These are phyloP conservation scores for Cladosporium austrohemisphaericum DNA, from an alignment of 2,329 filamentous ascomycete genomes.

Conservation along the genomic window DNA sequence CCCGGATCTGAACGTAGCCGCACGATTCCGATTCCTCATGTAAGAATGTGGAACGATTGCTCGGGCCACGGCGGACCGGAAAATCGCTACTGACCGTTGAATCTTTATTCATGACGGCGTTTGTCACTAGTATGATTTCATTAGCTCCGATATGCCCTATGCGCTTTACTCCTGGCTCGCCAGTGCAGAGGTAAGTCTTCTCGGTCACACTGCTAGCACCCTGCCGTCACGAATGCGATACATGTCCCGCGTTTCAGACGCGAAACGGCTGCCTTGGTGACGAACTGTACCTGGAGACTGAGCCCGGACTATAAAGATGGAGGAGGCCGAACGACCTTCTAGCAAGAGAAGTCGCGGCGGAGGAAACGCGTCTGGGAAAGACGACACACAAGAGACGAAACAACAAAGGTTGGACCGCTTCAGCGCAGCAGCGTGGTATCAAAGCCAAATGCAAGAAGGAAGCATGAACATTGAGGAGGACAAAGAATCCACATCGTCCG, in stretches of 20 bases:
- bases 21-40: too few species aligned
- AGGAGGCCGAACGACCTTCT: not conserved
- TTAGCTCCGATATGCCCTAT: not conserved
- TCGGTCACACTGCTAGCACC: not conserved
- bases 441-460: not conserved
- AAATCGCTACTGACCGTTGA: constrained; percentile 8
- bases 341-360: not conserved
- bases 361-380: not conserved
- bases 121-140: not conserved
- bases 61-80: constrained; percentile 1
- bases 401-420: not conserved
- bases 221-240: too few species aligned
- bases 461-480: not conserved
- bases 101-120: not conserved
- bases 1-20: too few species aligned
- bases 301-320: not conserved
- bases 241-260: too few species aligned
- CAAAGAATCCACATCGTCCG: not conserved
- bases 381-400: not conserved
- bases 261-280: too few species aligned
- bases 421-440: not conserved
- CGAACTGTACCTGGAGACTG: not conserved
- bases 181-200: not conserved
- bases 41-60: too few species aligned
- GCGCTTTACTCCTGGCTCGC: not conserved